These are phyloP conservation scores for Fusarium burgessii DNA, from an alignment of 2,329 filamentous ascomycete species.

Conservation along the genomic window DNA sequence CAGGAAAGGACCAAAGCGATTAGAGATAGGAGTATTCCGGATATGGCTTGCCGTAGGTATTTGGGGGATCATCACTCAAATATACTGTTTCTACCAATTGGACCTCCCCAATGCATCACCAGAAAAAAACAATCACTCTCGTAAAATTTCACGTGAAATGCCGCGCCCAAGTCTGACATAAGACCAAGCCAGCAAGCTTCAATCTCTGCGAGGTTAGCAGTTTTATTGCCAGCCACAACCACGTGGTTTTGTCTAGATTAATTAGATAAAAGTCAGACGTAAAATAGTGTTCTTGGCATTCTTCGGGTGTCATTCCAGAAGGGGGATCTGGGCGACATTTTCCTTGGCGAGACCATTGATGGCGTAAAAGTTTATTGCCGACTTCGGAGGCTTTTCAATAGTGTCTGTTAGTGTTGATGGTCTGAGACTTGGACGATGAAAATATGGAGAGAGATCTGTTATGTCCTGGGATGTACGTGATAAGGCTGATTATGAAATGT, in stretches of 20 bases:
- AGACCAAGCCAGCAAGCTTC: conserved; percentile 12
- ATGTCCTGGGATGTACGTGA: not conserved
- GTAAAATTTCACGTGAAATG: not conserved
- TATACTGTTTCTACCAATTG: conserved; percentile 24
- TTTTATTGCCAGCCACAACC: conserved; percentile 7
- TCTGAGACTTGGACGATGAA: not conserved
- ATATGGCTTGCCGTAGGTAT: conserved; percentile 18
- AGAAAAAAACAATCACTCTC: conserved; percentile 9
- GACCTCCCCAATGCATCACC: not conserved
- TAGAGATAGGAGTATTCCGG: conserved; percentile 16
- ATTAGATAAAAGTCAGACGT: not conserved
- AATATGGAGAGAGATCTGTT: not conserved
- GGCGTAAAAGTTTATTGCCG: conserved; percentile 16
- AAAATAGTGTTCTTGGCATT: conserved; percentile 12
- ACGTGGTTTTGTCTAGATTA: not conserved
- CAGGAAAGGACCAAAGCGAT: conserved; percentile 16
- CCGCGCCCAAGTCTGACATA: conserved; percentile 15
- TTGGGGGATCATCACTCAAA: conserved; percentile 3
- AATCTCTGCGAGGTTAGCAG: conserved; percentile 24
- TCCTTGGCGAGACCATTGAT: conserved; percentile 1
- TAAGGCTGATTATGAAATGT: conserved; percentile 2
- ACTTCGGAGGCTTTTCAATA: conserved; percentile 2
- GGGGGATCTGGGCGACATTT: conserved; percentile 6
- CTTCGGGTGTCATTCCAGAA: conserved; percentile 16
- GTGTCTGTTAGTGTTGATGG: not conserved